Evolutionary conservation across 139 green algal species (phyloP), one percentile per base, ranked within the genome.

Genomic region (Chlorella sp.): DNA sequence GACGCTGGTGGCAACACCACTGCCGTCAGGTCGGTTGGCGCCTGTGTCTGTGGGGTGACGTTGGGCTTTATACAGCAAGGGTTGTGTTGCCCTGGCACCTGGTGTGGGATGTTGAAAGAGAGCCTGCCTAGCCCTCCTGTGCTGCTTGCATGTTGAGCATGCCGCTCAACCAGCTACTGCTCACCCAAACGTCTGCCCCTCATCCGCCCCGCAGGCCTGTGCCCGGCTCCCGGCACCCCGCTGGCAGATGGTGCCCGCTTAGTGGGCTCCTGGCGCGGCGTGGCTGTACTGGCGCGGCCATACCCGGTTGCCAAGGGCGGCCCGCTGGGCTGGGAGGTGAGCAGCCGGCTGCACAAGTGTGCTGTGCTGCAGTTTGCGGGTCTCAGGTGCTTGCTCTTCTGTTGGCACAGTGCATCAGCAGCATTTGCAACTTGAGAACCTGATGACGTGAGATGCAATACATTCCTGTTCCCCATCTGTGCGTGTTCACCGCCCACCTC

Each of bases 251-350:
- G 72, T 41, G 25, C 51, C 0, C 57, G 63, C 56, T 47, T 90
- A 28, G 63, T 80, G 47, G 65, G 74, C 23, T 60, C 28, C 64
- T 85, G 86, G 72, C 63, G 74, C 12, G 62, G 80, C 44, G 65
- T 63, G 38, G 81, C 74, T 4, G 86, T 90, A 65, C 30, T 90
- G 39, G 51, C 65, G 13, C 87, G 63, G 16, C 38, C 72, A 64
- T 90, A 90, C 74, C 87, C 87, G 0, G 41, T 87, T 2, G 74
- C 82, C 51, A 86, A 86, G 51, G 87, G 87, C 74, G 87, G 87
- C 9, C 67, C 82, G 26, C 26, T 90, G 65, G 83, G 82, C 68
- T 90, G 87, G 87, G 87, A 90, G 51, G 51, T 60, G 51, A 60
- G 51, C 51, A 60, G 51, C 51, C 11, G 51, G n/a, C n/a, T n/a